Evolutionary conservation across 371 early-diverging fungal genomes (phyloP).

Genomic region (Lichtheimia corymbifera): DNA sequence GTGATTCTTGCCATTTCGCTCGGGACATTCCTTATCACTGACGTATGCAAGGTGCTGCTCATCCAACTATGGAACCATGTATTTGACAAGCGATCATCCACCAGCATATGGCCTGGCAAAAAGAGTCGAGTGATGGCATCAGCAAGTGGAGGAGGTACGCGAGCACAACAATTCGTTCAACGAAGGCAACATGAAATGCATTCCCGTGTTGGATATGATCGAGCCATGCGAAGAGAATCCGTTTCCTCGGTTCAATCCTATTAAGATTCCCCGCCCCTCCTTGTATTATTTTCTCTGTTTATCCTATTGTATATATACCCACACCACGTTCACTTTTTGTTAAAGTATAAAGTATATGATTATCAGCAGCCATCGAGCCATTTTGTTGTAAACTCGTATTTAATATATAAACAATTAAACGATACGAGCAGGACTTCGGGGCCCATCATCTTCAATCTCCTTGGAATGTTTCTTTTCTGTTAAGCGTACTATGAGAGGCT

Average conservation of each 20-base stretch:
- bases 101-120: not conserved
- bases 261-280: slow-evolving; percentile 5
- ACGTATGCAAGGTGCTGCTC: slow-evolving; percentile 81
- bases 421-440: no score
- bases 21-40: slow-evolving; percentile 74
- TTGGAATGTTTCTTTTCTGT: no score
- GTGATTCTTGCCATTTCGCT: slow-evolving; percentile 70
- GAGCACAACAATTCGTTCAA: slow-evolving; percentile 19
- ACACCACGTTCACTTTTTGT: no score
- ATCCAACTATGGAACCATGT: slow-evolving; percentile 66
- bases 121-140: slow-evolving; percentile 5
- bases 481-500: no score
- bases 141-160: slow-evolving; percentile 1
- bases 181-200: slow-evolving; percentile 19
- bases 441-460: no score
- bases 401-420: no score
- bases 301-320: no score
- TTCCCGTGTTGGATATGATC: slow-evolving; percentile 36
- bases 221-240: slow-evolving; percentile 36
- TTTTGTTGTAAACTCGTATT: no score
- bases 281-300: no score
- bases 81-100: not conserved
- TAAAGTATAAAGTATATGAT: no score
- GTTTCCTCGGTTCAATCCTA: slow-evolving; percentile 33
- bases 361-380: no score